phyloP scores from a whole-genome alignment of 768 basidiomycete genomes.

The Lyophyllum semitale region DNA sequence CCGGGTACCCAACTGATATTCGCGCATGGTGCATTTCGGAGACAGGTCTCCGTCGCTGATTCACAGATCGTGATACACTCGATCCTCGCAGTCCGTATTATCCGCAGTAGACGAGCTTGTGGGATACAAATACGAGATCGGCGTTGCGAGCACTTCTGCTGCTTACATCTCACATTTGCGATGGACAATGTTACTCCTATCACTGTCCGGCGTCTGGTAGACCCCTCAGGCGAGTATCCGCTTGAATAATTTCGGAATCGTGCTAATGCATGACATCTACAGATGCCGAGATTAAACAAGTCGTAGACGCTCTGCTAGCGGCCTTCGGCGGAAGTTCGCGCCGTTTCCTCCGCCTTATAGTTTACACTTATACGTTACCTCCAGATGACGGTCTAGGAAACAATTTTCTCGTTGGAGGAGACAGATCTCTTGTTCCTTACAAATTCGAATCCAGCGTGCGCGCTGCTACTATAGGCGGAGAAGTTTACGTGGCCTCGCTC shows the following conservation, averaged over 20 bases:
- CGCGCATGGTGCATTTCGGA: too few species aligned
- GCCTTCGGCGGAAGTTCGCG: conserved; percentile 14
- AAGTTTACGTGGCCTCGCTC: conserved; percentile 24
- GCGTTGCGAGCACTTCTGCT: background rate
- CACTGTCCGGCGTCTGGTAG: conserved; percentile 1
- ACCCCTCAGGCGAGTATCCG: conserved; percentile 7
- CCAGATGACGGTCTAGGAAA: conserved; percentile 22
- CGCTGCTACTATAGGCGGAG: conserved; percentile 27
- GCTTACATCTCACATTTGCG: background rate
- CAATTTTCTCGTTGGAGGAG: conserved; percentile 18
- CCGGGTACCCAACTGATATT: too few species aligned
- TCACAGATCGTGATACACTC: background rate
- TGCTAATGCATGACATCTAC: background rate
- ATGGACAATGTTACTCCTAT: background rate
- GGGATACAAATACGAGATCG: too few species aligned
- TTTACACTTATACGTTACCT: background rate
- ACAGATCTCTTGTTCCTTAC: conserved; percentile 15
- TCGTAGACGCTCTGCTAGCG: conserved; percentile 7
- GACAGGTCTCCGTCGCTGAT: background rate
- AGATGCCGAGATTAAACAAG: conserved; percentile 13
- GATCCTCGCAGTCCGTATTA: background rate
- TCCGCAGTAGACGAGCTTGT: background rate
- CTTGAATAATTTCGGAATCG: background rate
- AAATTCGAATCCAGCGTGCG: conserved; percentile 20
- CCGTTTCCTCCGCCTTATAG: background rate